phyloP scores from a whole-genome alignment of 2,329 filamentous ascomycete genomes.

The Stagonosporopsis vannaccii region DNA sequence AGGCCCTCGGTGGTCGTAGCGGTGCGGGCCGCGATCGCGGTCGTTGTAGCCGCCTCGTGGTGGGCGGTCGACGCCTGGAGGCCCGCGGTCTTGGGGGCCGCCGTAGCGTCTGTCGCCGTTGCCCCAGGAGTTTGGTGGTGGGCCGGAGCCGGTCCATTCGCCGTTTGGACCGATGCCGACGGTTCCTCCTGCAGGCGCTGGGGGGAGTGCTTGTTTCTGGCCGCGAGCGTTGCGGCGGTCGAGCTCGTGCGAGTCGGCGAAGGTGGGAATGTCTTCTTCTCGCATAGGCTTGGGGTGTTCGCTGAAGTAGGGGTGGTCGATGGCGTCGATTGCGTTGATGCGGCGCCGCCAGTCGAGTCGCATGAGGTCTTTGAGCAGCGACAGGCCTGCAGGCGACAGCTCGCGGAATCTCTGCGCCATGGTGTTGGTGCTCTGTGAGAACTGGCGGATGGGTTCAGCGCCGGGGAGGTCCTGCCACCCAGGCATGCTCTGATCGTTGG shows the following conservation, averaged over 20 bases:
- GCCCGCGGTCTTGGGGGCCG: slow-evolving; percentile 49
- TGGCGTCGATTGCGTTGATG: slow-evolving; percentile 91
- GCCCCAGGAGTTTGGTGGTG: slow-evolving; percentile 43
- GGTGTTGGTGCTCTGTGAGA: slow-evolving; percentile 67
- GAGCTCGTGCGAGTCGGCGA: slow-evolving; percentile 96
- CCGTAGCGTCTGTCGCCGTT: slow-evolving; percentile 47
- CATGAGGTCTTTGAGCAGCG: slow-evolving; percentile 81
- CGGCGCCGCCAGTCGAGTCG: slow-evolving; percentile 87
- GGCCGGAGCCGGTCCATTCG: slow-evolving; percentile 62
- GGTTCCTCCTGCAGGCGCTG: slow-evolving; percentile 88
- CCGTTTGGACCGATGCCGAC: slow-evolving; percentile 75
- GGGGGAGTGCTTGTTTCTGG: slow-evolving; percentile 82
- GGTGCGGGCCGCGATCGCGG: slow-evolving; percentile 31
- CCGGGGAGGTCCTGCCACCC: slow-evolving; percentile 85
- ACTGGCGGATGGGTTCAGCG: slow-evolving; percentile 74
- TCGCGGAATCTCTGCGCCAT: slow-evolving; percentile 78
- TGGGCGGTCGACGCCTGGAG: slow-evolving; percentile 48
- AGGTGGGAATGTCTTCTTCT: slow-evolving; percentile 86
- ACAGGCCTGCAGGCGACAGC: slow-evolving; percentile 75
- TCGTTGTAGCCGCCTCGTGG: slow-evolving; percentile 39
- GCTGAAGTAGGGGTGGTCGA: slow-evolving; percentile 91
- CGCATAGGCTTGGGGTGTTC: slow-evolving; percentile 78
- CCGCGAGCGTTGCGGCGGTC: slow-evolving; percentile 90
- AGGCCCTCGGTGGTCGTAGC: slow-evolving; percentile 43
- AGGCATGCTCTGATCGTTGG: slow-evolving; percentile 90